A percentile compares a stretch with the other conserved stretches of the same genome.
These are phyloP conservation scores for Agastache rugosa DNA, from an alignment of 257 asterid species.

Conservation along the genomic window DNA sequence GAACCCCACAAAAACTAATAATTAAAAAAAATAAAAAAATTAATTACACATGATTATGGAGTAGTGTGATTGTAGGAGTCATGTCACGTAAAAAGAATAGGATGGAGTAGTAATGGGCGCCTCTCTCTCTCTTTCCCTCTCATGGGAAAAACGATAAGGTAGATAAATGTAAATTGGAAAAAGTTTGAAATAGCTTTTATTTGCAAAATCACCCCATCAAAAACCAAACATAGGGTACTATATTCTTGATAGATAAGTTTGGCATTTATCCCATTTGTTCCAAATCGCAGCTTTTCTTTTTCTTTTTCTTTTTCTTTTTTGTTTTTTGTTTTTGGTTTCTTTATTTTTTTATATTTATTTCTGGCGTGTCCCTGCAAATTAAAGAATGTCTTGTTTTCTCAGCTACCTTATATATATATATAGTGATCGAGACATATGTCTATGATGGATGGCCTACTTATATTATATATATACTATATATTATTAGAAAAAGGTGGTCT, in stretches of 20 bases:
- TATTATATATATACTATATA: background rate
- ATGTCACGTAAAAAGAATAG: constrained; percentile 30
- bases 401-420: constrained; percentile 16
- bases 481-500: constrained; percentile 10
- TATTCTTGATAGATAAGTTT: constrained; percentile 32
- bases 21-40: background rate
- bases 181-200: constrained; percentile 34
- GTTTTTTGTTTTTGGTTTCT: background rate
- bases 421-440: constrained; percentile 9
- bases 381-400: constrained; percentile 32
- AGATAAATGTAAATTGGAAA: constrained; percentile 27
- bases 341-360: background rate
- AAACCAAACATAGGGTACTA: constrained; percentile 32
- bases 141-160: constrained; percentile 37
- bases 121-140: constrained; percentile 26
- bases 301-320: no score
- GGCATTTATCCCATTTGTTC: constrained; percentile 35
- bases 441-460: constrained; percentile 14
- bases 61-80: constrained; percentile 36
- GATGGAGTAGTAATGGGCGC: constrained; percentile 21
- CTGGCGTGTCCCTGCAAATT: constrained; percentile 23
- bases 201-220: constrained; percentile 40
- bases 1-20: background rate
- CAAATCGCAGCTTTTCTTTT: background rate
- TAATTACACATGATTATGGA: background rate